Conservation (phyloP, 495 filamentous ascomycete species). For the Letharia lupina region DNA sequence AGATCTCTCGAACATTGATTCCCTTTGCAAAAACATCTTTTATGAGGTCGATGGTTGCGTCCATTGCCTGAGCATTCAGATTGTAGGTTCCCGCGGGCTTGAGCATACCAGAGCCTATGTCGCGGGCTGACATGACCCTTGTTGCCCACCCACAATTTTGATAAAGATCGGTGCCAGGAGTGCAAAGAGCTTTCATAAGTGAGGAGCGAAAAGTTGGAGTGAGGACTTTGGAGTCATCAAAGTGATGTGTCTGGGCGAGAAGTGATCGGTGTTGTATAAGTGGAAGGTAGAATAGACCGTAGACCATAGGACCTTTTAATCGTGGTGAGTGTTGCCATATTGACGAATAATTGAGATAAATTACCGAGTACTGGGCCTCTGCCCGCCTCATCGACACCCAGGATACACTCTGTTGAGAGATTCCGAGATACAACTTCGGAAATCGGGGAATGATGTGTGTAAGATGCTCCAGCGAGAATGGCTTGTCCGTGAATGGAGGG, state of each 20-base stretch:
- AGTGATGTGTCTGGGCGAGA: slow-evolving; percentile 66
- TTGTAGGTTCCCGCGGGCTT: slow-evolving; percentile 65
- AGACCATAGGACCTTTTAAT: slow-evolving; percentile 76
- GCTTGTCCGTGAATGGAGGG: slow-evolving; percentile 59
- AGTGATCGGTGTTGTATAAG: slow-evolving; percentile 56
- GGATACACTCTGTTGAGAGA: slow-evolving; percentile 43
- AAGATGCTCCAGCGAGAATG: slow-evolving; percentile 65
- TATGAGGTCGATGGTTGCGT: slow-evolving; percentile 85
- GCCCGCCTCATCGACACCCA: slow-evolving; percentile 94
- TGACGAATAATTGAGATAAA: neutral
- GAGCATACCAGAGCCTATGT: slow-evolving; percentile 77
- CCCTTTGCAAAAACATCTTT: slow-evolving; percentile 60
- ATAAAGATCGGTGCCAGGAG: slow-evolving; percentile 52
- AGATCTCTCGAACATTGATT: slow-evolving; percentile 79
- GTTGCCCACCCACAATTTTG: slow-evolving; percentile 73
- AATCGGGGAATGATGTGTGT: slow-evolving; percentile 74
- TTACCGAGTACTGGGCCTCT: slow-evolving; percentile 78
- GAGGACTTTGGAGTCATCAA: slow-evolving; percentile 87
- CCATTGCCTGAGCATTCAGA: slow-evolving; percentile 95
- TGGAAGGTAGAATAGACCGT: slow-evolving; percentile 82
- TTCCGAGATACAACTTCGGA: slow-evolving; percentile 44
- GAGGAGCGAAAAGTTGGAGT: slow-evolving; percentile 62
- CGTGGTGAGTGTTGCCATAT: neutral
- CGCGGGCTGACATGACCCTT: slow-evolving; percentile 70
- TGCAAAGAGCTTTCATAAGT: slow-evolving; percentile 70